These are phyloP conservation scores for sweet orange (Citrus sinensis) DNA, from an alignment of 345 rosid species.

Conservation along the genomic window DVS_A1.0 CM039162.1:2365001-2365500, in stretches of 20 bases:
- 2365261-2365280: slow-evolving; percentile 7
- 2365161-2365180: slow-evolving; percentile 28
- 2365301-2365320: neutral
- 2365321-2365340: accelerated
- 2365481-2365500: neutral
- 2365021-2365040: slow-evolving; percentile 14
- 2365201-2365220: slow-evolving; percentile 20
- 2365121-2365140: neutral
- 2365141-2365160: neutral
- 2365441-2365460: neutral
- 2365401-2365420: neutral
- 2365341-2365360: neutral
- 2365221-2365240: too few species aligned
- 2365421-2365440: neutral
- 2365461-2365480: neutral
- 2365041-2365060: neutral
- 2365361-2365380: neutral
- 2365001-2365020: too few species aligned
- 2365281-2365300: neutral
- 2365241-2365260: neutral
- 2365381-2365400: neutral
- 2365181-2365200: slow-evolving; percentile 22
- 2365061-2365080: slow-evolving; percentile 18
- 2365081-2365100: slow-evolving; percentile 13
- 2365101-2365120: neutral